Evolutionary conservation across 495 filamentous ascomycete species (phyloP).

Genomic region (Durotheca rogersii): DNA sequence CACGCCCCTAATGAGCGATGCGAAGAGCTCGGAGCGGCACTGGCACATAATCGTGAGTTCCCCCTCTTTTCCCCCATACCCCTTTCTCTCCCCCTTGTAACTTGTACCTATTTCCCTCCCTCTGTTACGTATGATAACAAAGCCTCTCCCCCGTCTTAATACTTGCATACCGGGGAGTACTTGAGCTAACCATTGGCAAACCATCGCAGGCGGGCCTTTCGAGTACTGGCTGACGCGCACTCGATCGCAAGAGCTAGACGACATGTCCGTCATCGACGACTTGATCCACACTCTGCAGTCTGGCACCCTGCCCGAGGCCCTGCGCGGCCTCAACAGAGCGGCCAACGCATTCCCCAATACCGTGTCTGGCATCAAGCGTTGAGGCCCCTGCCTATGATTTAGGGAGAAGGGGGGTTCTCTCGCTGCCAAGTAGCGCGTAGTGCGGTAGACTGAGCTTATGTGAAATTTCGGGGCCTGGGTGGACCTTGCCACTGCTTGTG

Average conservation of each 20-base stretch:
- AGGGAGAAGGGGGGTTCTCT: too few species aligned
- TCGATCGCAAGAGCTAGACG: slow-evolving; percentile 36
- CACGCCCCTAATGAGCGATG: slow-evolving; percentile 41
- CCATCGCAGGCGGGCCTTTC: slow-evolving; percentile 42
- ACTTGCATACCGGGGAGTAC: too few species aligned
- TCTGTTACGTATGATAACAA: background rate
- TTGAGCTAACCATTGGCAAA: too few species aligned
- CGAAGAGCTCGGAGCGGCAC: slow-evolving; percentile 41
- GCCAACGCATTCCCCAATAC: slow-evolving; percentile 33
- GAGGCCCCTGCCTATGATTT: too few species aligned
- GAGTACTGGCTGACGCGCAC: slow-evolving; percentile 49
- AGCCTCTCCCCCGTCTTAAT: too few species aligned
- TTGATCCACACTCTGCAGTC: slow-evolving; percentile 32
- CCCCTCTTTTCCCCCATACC: background rate
- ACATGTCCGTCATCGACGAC: slow-evolving; percentile 36
- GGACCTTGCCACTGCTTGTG: too few species aligned
- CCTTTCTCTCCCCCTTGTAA: slow-evolving; percentile 1
- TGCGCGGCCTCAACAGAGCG: slow-evolving; percentile 40
- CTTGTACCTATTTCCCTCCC: background rate
- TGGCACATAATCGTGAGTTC: slow-evolving; percentile 41
- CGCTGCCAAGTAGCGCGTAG: too few species aligned
- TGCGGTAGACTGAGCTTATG: too few species aligned
- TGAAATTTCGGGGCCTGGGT: too few species aligned
- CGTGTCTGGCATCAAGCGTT: background rate
- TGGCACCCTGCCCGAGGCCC: slow-evolving; percentile 36